phyloP scores from a whole-genome alignment of 1,139 yeast genomes.

The Yamadazyma triangularis region DNA sequence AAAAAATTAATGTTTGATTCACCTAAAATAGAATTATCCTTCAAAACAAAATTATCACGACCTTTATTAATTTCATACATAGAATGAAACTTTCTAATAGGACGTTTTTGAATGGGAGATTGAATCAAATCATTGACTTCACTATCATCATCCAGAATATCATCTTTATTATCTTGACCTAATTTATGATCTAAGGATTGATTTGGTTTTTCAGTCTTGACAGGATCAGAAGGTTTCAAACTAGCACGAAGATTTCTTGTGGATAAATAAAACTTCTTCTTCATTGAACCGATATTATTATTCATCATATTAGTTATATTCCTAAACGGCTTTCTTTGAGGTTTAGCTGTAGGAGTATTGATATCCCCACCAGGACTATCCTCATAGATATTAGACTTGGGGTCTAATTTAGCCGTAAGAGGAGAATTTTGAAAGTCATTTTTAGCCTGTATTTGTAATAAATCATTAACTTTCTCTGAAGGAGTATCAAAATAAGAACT shows the following conservation, averaged over 20 bases:
- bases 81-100: constrained; percentile 54
- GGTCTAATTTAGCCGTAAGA: neutral
- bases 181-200: constrained; percentile 6
- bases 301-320: constrained; percentile 22
- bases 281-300: constrained; percentile 10
- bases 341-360: constrained; percentile 10
- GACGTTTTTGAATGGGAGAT: constrained; percentile 5
- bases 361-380: constrained; percentile 1
- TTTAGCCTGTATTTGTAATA: constrained; percentile 8
- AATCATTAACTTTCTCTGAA: constrained; percentile 5
- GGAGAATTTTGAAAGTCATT: constrained; percentile 1
- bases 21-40: constrained; percentile 35
- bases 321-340: constrained; percentile 16
- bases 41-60: constrained; percentile 19
- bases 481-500: constrained; percentile 35
- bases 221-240: no score
- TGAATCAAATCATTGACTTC: constrained; percentile 1
- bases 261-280: constrained; percentile 14
- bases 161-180: constrained; percentile 7
- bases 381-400: neutral
- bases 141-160: constrained; percentile 3
- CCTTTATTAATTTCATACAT: constrained; percentile 52
- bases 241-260: constrained; percentile 6
- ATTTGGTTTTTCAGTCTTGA: neutral
- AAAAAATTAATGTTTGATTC: constrained; percentile 39